These are phyloP conservation scores for Nissolia schottii DNA, from an alignment of 306 rosid genomes.

Conservation along the genomic window DNA sequence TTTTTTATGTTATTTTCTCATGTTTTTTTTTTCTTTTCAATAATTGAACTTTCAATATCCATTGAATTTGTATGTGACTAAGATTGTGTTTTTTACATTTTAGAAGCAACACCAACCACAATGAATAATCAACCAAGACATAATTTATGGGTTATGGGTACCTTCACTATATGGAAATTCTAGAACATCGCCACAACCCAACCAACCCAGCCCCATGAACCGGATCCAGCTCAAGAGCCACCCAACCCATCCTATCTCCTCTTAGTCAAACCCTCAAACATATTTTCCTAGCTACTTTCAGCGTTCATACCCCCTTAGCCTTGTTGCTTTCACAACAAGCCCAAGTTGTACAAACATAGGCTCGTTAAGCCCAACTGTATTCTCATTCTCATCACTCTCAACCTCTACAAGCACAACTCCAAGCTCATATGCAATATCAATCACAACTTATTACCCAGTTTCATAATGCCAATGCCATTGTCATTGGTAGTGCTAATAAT, in stretches of 20 bases:
- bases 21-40: not conserved
- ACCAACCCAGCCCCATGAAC: slow-evolving; percentile 21
- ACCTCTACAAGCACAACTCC: slow-evolving; percentile 24
- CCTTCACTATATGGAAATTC: slow-evolving; percentile 52
- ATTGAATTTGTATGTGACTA: not conserved
- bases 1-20: too few relatives aligned
- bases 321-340: slow-evolving; percentile 52
- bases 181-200: slow-evolving; percentile 40
- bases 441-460: slow-evolving; percentile 48
- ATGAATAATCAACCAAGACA: slow-evolving; percentile 56
- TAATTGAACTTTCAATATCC: not conserved
- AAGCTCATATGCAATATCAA: slow-evolving; percentile 49
- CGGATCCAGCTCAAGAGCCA: slow-evolving; percentile 16
- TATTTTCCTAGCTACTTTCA: slow-evolving; percentile 72
- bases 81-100: slow-evolving; percentile 17
- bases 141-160: slow-evolving; percentile 44
- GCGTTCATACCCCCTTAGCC: slow-evolving; percentile 58
- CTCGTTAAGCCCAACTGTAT: slow-evolving; percentile 20
- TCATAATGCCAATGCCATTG: slow-evolving; percentile 39
- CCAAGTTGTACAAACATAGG: slow-evolving; percentile 49
- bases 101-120: slow-evolving; percentile 22
- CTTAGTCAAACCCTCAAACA: slow-evolving; percentile 60
- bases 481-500: slow-evolving; percentile 6
- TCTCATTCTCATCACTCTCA: slow-evolving; percentile 42
- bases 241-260: slow-evolving; percentile 49